Base-by-base conservation (phyloP, 768 basidiomycete genomes). In the Lyophyllum atratum region DNA sequence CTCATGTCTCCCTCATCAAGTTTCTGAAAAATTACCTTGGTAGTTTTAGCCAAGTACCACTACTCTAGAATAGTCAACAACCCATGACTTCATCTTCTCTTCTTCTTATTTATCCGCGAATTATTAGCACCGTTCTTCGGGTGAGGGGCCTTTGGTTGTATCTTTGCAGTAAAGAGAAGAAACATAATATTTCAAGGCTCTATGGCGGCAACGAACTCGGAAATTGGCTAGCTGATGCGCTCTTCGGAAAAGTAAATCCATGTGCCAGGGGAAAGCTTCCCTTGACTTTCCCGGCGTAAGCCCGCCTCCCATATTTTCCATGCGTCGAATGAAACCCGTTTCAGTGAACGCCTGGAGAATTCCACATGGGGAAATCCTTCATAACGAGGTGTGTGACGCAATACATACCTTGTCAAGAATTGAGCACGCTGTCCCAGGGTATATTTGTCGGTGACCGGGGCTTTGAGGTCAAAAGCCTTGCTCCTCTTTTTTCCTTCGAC, bases 161-260 rank as follows among this genome's bases (percentile, higher is more conserved):
- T n/a, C n/a, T n/a, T n/a, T n/a, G n/a, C n/a, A n/a, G n/a, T n/a
- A n/a, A n/a, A n/a, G n/a, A n/a, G n/a, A n/a, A n/a, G n/a, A n/a
- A n/a, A n/a, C n/a, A n/a, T n/a, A n/a, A n/a, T n/a, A 11, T 31
- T 11, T 24, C 14, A 54, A 82, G 78, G 79, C 80, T 17, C 61
- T 82, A 82, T 59, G 78, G 80, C 3, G 82, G 83, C 1, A 82
- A 84, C 60, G 83, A 82, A 61, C 70, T 79, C 19, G 85, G 84
- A 11, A 79, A 81, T 55, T 84, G 81, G 17, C 67, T 87, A 8
- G 83, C 83, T 0, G 84, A 85, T 64, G 76, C 86, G 2, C 60
- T 86, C 4, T 86, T 83, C 64, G 85, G 86, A 5, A 81, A 80
- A 63, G 77, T 82, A 6, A 85, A 83, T 60, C 85, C 86, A 0